A percentile compares a stretch with the other conserved stretches of the same genome.
Conservation (phyloP, 495 filamentous ascomycete genomes). For the Amphirosellinia nigrospora region DNA sequence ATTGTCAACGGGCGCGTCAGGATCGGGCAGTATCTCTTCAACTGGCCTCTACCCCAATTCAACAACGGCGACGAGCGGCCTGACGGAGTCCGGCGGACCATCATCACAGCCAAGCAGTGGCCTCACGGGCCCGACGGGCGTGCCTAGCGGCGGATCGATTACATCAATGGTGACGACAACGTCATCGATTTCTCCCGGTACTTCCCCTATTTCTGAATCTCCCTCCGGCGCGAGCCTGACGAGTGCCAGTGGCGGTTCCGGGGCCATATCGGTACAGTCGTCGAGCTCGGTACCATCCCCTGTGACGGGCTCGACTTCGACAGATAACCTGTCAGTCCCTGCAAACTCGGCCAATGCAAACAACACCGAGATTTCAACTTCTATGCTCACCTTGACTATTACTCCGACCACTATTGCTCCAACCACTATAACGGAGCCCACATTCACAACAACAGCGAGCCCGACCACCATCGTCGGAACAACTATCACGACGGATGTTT, state of each 20-base stretch:
- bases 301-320: slow-evolving; percentile 21
- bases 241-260: slow-evolving; percentile 14
- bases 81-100: slow-evolving; percentile 12
- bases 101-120: slow-evolving; percentile 19
- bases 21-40: slow-evolving; percentile 5
- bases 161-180: slow-evolving; percentile 1
- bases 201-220: neutral
- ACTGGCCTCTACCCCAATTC: slow-evolving; percentile 10
- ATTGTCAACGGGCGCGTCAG: slow-evolving; percentile 2
- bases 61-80: slow-evolving; percentile 4
- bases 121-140: neutral
- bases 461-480: slow-evolving; percentile 16
- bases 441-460: slow-evolving; percentile 19
- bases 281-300: slow-evolving; percentile 26
- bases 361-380: slow-evolving; percentile 4
- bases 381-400: slow-evolving; percentile 6
- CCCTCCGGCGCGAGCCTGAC: slow-evolving; percentile 13
- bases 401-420: slow-evolving; percentile 3
- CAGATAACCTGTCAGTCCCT: neutral
- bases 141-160: slow-evolving; percentile 2
- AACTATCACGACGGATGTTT: neutral
- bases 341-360: neutral
- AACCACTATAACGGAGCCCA: slow-evolving; percentile 11
- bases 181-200: slow-evolving; percentile 11
- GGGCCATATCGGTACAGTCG: slow-evolving; percentile 13